Evolutionary conservation across 768 basidiomycete species (phyloP), one percentile per base, ranked within the genome.

Genomic region (Leucosporidium creatinivorum): DNA sequence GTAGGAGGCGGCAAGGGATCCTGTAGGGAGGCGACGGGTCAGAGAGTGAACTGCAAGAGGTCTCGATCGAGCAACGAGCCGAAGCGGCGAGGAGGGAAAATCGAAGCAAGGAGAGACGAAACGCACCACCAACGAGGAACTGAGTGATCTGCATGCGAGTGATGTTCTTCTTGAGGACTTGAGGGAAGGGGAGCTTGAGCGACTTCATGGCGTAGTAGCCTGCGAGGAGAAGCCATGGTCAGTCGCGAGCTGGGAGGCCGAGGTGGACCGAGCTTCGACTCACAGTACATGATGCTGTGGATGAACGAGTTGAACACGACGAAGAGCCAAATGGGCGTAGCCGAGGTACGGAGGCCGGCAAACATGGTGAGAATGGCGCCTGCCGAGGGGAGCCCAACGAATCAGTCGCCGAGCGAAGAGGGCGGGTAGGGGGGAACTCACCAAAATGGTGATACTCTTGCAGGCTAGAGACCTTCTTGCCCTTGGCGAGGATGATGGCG

Each of bases 191-290:
- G 13, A 76, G 58, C 50, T 61, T 62, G 21, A 76, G 30, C 4
- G 73, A 61, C n/a, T 73, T 68, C 63, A 70, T 44, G 56, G 75
- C 70, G 69, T 76, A 76, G 69, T 73, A 74, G 70, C 65, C 67
- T 3, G 63, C 21, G 25, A n/a, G 58, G 44, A 44, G 39, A 44
- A 13, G 39, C 10, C 8, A 17, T 9, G 39, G 39, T 44, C 39
- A 44, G 39, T 44, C 39, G 39, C 39, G 8, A 13, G 15, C 8
- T 44, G 39, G 39, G 13, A 30, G 25, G 15, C 3, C 10, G 44
- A 18, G 58, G 3, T 18, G 1, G 21, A 1, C 6, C 33, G 33
- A 44, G 21, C 7, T 3, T 7, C n/a, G 33, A 39, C 57, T 44
- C 39, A 44, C n/a, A 39, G 66, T 64, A 63, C 65, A 73, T 68